phyloP scores from a whole-genome alignment of 306 rosid genomes.

The Begonia masoniana region DNA sequence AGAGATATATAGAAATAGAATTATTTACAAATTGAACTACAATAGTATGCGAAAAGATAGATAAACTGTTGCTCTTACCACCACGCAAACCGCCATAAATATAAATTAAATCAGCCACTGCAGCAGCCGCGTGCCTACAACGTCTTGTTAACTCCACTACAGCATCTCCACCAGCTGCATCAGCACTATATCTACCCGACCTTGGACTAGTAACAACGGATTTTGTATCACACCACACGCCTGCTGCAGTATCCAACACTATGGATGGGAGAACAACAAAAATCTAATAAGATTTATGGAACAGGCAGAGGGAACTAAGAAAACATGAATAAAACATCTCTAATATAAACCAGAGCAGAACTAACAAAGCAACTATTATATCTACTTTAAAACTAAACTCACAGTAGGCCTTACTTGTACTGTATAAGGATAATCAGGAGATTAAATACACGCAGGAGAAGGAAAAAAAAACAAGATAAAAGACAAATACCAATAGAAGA shows the following conservation, averaged over 20 bases:
- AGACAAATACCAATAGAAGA: too few relatives aligned
- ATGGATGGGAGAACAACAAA: constrained; percentile 14
- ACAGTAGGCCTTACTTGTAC: not conserved
- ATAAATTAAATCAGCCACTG: constrained; percentile 85
- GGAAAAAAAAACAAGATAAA: not conserved
- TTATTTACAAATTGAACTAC: not conserved
- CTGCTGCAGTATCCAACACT: constrained; percentile 99
- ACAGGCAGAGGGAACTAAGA: not conserved
- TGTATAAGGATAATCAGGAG: not conserved
- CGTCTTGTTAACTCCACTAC: constrained; percentile 93
- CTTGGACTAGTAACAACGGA: constrained; percentile 94
- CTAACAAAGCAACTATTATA: not conserved
- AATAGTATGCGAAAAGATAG: not conserved
- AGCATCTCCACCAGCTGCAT: constrained; percentile 99
- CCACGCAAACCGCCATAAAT: constrained; percentile 99
- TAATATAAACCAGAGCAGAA: not conserved
- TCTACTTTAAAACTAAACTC: not conserved
- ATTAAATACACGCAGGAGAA: not conserved
- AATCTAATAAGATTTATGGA: constrained; percentile 7
- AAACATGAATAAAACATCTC: not conserved
- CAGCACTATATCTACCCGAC: constrained; percentile 97
- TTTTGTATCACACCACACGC: constrained; percentile 99
- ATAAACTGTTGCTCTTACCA: constrained; percentile 41
- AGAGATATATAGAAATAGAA: not conserved
- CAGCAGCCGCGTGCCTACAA: constrained; percentile 99